phyloP scores from a whole-genome alignment of 768 basidiomycete genomes.

The Pleurotus tuoliensis region DNA sequence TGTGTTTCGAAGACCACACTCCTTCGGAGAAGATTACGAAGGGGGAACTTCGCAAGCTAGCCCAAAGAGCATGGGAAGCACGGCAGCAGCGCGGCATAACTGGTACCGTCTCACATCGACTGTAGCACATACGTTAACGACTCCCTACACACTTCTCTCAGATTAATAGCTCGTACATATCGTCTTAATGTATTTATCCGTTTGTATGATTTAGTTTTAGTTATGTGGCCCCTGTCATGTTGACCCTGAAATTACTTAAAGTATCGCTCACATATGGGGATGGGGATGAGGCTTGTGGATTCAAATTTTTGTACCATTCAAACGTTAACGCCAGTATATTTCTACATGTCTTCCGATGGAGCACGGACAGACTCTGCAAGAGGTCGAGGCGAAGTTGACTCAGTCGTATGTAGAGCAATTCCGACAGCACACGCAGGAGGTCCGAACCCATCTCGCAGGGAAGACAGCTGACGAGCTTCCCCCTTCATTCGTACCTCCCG shows the following conservation, averaged over 20 bases:
- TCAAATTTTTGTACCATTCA: too few species aligned
- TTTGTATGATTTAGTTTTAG: neutral
- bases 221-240: neutral
- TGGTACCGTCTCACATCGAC: neutral
- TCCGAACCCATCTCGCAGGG: slow-evolving; percentile 35
- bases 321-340: too few species aligned
- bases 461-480: slow-evolving; percentile 19
- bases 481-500: slow-evolving; percentile 32
- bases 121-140: neutral
- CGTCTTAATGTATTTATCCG: too few species aligned
- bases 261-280: neutral
- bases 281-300: too few species aligned
- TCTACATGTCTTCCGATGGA: slow-evolving; percentile 4
- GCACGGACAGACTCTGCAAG: neutral
- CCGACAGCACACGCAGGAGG: slow-evolving; percentile 27
- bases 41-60: slow-evolving; percentile 43
- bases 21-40: slow-evolving; percentile 62
- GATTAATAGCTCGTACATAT: too few species aligned
- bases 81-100: slow-evolving; percentile 13
- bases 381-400: neutral
- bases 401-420: slow-evolving; percentile 23
- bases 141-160: too few species aligned
- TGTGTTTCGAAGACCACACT: slow-evolving; percentile 37
- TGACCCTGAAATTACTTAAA: neutral
- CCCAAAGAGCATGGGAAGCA: slow-evolving; percentile 37